These are phyloP conservation scores for Boletus patriciae DNA, from an alignment of 768 basidiomycete genomes.

Conservation along the genomic window DNA sequence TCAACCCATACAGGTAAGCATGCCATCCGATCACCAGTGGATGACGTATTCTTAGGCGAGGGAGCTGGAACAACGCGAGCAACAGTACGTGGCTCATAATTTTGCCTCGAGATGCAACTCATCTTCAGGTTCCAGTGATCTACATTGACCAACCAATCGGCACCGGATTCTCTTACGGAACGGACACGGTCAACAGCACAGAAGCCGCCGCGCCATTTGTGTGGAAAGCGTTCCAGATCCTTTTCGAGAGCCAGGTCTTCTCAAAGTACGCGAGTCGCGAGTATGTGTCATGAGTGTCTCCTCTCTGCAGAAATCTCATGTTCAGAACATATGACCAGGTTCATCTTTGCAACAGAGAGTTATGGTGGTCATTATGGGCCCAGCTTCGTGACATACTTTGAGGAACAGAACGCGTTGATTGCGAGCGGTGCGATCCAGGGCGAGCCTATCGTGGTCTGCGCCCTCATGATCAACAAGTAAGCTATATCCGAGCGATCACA, in stretches of 20 bases:
- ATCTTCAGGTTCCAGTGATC: constrained; percentile 45
- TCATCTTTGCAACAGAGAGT: constrained; percentile 64
- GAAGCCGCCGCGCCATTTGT: constrained; percentile 54
- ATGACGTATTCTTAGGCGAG: no score
- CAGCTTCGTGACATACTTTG: constrained; percentile 61
- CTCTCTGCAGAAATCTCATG: no score
- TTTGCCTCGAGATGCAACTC: background rate
- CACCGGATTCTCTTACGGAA: constrained; percentile 62
- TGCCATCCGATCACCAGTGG: no score
- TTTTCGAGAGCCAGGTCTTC: constrained; percentile 58
- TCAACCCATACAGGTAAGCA: no score
- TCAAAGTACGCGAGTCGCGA: constrained; percentile 47
- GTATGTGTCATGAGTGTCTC: no score
- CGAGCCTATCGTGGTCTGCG: constrained; percentile 53
- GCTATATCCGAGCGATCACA: background rate
- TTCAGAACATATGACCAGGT: constrained; percentile 35
- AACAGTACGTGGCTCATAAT: background rate
- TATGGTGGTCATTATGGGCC: constrained; percentile 72
- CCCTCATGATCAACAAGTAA: constrained; percentile 66
- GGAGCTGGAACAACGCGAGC: no score
- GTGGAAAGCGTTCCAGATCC: constrained; percentile 63
- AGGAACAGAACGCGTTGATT: constrained; percentile 59
- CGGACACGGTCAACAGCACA: constrained; percentile 51
- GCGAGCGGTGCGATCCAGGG: constrained; percentile 44
- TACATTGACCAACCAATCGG: constrained; percentile 73